Evolutionary conservation across 257 asterid genomes (phyloP).

Genomic region (Nicotiana benthamiana): DNA sequence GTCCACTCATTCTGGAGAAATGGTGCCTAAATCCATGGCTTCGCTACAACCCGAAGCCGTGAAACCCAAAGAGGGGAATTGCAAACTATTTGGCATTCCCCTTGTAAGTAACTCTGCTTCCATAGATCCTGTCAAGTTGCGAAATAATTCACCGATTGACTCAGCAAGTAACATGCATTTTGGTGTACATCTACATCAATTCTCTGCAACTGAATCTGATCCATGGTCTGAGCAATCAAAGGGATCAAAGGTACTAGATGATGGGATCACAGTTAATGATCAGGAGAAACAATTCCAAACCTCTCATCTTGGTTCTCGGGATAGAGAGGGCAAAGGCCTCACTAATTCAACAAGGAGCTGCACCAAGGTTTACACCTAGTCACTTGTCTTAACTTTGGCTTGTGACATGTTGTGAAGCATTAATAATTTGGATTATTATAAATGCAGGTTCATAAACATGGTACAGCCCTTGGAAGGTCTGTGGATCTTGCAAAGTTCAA

Average conservation of each 20-base stretch:
- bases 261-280: constrained; percentile 34
- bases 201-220: constrained; percentile 38
- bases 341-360: constrained; percentile 77
- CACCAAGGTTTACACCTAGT: constrained; percentile 63
- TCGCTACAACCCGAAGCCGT: constrained; percentile 31
- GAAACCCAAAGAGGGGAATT: constrained; percentile 57
- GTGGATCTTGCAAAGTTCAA: constrained; percentile 63
- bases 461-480: constrained; percentile 75
- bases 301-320: constrained; percentile 17
- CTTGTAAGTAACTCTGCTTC: constrained; percentile 37
- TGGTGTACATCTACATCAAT: constrained; percentile 31
- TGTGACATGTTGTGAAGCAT: not conserved
- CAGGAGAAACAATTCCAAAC: constrained; percentile 41
- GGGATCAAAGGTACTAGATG: constrained; percentile 44
- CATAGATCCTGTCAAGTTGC: constrained; percentile 30
- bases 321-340: constrained; percentile 49
- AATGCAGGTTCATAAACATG: constrained; percentile 73
- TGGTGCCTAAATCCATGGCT: constrained; percentile 31
- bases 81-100: constrained; percentile 82
- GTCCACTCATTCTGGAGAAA: constrained; percentile 49
- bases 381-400: not conserved
- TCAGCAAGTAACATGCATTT: constrained; percentile 21
- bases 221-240: constrained; percentile 47
- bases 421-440: not conserved
- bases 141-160: constrained; percentile 21